These are phyloP conservation scores for Auricularia cornea DNA, from an alignment of 768 basidiomycete genomes.

Conservation along the genomic window DNA sequence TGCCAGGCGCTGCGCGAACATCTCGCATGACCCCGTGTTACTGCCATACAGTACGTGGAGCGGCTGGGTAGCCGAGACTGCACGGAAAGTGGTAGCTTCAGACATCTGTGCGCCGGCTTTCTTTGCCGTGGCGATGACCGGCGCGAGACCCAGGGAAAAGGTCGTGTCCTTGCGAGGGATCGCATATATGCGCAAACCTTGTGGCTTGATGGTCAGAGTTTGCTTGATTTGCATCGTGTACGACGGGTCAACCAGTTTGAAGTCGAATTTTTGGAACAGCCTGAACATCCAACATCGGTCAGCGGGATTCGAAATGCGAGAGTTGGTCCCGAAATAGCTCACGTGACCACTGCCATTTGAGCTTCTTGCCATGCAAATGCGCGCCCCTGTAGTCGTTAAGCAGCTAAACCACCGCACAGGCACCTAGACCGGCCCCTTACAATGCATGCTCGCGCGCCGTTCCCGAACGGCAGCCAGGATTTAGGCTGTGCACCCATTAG, in stretches of 20 bases:
- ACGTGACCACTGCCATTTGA: conserved; percentile 30
- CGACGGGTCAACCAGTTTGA: conserved; percentile 33
- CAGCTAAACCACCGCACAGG: conserved; percentile 13
- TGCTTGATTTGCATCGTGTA: conserved; percentile 39
- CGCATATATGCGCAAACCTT: conserved; percentile 32
- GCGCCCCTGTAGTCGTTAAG: conserved; percentile 29
- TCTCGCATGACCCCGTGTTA: conserved; percentile 42
- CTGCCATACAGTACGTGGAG: conserved; percentile 36
- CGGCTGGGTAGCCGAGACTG: conserved; percentile 10
- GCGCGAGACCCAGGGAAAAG: neutral
- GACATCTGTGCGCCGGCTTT: no score
- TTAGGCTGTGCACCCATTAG: conserved; percentile 24
- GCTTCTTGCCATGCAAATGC: conserved; percentile 44
- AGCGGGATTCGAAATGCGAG: no score
- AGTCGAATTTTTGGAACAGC: conserved; percentile 39
- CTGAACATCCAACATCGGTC: no score
- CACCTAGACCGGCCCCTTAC: neutral
- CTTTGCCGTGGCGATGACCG: neutral
- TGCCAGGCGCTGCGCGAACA: conserved; percentile 38
- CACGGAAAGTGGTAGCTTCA: neutral
- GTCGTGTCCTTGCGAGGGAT: conserved; percentile 21
- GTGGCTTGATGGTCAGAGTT: conserved; percentile 40
- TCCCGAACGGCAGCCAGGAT: conserved; percentile 33
- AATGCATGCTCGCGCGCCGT: conserved; percentile 20
- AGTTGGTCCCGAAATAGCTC: no score